Evolutionary conservation across 208 protist genomes (phyloP).

Genomic region (Acanthamoeba castellanii): DNA sequence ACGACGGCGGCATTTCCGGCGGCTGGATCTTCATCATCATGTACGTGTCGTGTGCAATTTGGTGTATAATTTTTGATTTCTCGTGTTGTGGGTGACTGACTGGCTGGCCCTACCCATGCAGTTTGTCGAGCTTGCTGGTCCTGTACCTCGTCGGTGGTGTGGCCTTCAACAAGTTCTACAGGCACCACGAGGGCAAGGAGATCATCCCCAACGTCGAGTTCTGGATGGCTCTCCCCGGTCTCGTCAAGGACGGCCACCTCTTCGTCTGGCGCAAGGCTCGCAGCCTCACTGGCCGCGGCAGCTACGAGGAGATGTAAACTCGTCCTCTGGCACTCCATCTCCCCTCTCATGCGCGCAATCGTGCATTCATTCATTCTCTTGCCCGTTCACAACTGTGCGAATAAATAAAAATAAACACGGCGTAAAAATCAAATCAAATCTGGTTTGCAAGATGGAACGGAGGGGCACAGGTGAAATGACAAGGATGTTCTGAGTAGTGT

Average conservation of each 20-base stretch:
- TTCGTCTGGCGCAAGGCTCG: constrained; percentile 47
- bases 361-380: too few relatives aligned
- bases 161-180: constrained; percentile 65
- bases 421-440: too few relatives aligned
- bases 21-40: constrained; percentile 76
- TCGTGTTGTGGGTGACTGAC: background rate
- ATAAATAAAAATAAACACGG: too few relatives aligned
- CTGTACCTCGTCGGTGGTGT: constrained; percentile 57
- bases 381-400: too few relatives aligned
- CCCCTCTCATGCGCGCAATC: too few relatives aligned
- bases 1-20: constrained; percentile 36
- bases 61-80: background rate
- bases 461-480: too few relatives aligned
- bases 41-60: background rate
- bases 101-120: background rate
- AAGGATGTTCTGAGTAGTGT: too few relatives aligned
- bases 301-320: constrained; percentile 51
- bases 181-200: constrained; percentile 39
- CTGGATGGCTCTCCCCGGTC: constrained; percentile 54
- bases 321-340: too few relatives aligned
- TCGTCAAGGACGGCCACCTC: constrained; percentile 73
- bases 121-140: constrained; percentile 34
- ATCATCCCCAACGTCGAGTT: constrained; percentile 73
- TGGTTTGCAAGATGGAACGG: background rate
- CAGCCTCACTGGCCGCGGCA: background rate